A percentile compares a stretch with the other conserved stretches of the same genome.
Conservation (phyloP, 2,329 filamentous ascomycete species). For the Massarina eburnea region DNA sequence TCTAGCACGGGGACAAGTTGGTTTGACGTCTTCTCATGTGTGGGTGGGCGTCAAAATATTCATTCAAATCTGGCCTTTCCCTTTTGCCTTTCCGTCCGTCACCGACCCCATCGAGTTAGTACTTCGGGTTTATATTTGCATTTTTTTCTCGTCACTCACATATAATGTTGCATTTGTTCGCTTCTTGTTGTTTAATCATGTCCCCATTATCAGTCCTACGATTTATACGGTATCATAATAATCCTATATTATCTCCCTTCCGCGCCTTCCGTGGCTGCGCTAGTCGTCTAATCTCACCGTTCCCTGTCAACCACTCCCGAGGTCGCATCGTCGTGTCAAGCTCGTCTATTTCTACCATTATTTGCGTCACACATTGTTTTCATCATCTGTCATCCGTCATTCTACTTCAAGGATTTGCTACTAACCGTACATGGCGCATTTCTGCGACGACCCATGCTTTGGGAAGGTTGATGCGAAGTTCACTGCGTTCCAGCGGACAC, state of each 20-base stretch:
- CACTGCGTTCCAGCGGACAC: no score
- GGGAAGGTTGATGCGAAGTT: no score
- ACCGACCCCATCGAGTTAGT: background rate
- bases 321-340: no score
- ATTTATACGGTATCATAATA: background rate
- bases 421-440: no score
- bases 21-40: background rate
- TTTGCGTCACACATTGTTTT: no score
- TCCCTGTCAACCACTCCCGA: no score
- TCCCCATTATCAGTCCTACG: background rate
- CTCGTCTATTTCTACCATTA: no score
- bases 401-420: no score
- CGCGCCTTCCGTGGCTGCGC: background rate
- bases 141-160: background rate
- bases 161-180: background rate
- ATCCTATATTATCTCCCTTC: background rate
- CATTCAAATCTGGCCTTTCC: background rate
- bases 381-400: no score
- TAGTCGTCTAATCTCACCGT: background rate
- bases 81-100: background rate
- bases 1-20: background rate
- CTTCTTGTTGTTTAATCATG: background rate
- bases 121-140: background rate
- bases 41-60: background rate
- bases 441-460: no score